Evolutionary conservation across 257 asterid species (phyloP).

Genomic region (Fraxinus cuspidata): DNA sequence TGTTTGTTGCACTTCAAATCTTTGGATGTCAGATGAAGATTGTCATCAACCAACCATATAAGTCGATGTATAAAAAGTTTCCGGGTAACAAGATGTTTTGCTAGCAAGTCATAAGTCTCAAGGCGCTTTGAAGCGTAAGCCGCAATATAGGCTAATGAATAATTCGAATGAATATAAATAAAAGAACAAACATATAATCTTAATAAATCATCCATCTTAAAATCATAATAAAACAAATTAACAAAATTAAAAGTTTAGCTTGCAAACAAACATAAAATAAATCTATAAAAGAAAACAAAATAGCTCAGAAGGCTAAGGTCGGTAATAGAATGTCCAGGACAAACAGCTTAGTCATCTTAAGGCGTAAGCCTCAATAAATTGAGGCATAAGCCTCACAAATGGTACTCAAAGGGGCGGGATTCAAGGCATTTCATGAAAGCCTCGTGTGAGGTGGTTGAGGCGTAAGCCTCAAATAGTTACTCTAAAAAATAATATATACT

Average conservation of each 20-base stretch:
- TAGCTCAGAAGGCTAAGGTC: too few relatives aligned
- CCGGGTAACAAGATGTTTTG: neutral
- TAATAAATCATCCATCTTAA: neutral
- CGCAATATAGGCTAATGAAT: too few relatives aligned
- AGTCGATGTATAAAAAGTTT: neutral
- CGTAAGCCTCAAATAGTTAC: too few relatives aligned
- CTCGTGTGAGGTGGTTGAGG: too few relatives aligned
- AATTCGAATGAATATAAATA: neutral
- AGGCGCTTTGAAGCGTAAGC: neutral
- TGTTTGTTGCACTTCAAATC: neutral
- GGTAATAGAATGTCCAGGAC: too few relatives aligned
- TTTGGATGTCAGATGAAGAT: neutral
- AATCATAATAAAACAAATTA: neutral
- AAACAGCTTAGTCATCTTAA: too few relatives aligned
- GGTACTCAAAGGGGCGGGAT: too few relatives aligned
- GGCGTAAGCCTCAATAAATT: too few relatives aligned
- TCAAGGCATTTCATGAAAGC: too few relatives aligned
- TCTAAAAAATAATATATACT: too few relatives aligned
- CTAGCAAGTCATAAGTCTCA: neutral
- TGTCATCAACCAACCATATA: neutral
- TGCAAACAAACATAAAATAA: neutral
- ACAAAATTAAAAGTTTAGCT: neutral
- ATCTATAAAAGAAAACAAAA: too few relatives aligned
- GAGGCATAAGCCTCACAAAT: too few relatives aligned
- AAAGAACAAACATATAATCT: neutral